These are phyloP conservation scores for Sarcodon aspratus DNA, from an alignment of 768 basidiomycete genomes.

Conservation along the genomic window DNA sequence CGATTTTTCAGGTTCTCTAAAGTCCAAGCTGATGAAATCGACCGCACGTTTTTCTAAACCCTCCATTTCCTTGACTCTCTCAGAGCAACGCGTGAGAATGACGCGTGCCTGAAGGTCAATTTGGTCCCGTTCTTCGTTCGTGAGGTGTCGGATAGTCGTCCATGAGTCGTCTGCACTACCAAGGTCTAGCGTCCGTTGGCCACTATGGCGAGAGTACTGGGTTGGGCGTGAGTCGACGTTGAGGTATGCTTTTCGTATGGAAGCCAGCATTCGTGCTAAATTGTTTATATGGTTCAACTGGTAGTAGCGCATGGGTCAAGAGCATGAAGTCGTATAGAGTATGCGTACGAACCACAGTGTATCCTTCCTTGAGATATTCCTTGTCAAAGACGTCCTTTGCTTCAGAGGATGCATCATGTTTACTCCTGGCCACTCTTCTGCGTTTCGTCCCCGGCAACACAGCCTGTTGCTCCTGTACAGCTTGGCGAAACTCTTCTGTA, in stretches of 20 bases:
- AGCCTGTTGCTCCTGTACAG: slow-evolving; percentile 35
- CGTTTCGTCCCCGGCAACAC: slow-evolving; percentile 34
- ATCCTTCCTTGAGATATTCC: slow-evolving; percentile 66
- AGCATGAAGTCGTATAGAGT: not conserved
- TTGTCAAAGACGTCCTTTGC: slow-evolving; percentile 34
- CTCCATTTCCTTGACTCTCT: slow-evolving; percentile 84
- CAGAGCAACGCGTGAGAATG: slow-evolving; percentile 76
- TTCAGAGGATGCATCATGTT: slow-evolving; percentile 17
- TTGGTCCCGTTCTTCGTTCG: slow-evolving; percentile 90
- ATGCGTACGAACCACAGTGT: slow-evolving; percentile 43
- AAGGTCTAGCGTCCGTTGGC: slow-evolving; percentile 45
- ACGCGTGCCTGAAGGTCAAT: slow-evolving; percentile 88
- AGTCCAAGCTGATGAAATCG: slow-evolving; percentile 4
- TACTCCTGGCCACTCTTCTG: slow-evolving; percentile 18
- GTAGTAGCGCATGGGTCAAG: slow-evolving; percentile 1
- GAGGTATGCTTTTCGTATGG: slow-evolving; percentile 81
- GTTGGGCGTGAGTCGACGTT: slow-evolving; percentile 53
- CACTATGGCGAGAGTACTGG: slow-evolving; percentile 36
- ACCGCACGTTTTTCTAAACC: slow-evolving; percentile 75
- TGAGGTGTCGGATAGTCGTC: slow-evolving; percentile 58
- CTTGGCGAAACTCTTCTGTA: slow-evolving; percentile 49
- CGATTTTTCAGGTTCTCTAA: slow-evolving; percentile 7
- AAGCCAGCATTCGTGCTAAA: slow-evolving; percentile 58
- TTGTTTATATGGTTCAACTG: slow-evolving; percentile 68
- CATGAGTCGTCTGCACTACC: slow-evolving; percentile 34